A percentile compares a stretch with the other conserved stretches of the same genome.
phyloP scores from a whole-genome alignment of 108 stramenopile genomes.

The Craspedostauros australis region DNA sequence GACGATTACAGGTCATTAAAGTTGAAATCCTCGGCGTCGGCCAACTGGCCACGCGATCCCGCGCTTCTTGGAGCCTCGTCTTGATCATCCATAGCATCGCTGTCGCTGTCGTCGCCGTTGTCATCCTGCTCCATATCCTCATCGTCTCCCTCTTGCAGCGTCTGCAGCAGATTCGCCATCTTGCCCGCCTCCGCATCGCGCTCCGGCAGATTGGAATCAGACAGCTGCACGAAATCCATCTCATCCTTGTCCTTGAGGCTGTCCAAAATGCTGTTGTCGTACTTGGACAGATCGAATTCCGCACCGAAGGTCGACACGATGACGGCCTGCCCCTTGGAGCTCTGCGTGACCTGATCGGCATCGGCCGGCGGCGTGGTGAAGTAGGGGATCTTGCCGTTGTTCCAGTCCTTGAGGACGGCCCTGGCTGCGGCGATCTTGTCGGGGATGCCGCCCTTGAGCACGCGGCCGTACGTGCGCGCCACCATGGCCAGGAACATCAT shows the following conservation, averaged over 20 bases:
- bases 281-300: conserved; percentile 70
- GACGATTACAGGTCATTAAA: conserved; percentile 42
- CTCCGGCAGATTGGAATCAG: too few relatives aligned
- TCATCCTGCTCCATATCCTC: conserved; percentile 31
- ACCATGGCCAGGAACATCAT: conserved; percentile 93
- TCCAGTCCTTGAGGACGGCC: conserved; percentile 95
- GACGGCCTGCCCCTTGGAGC: conserved; percentile 35
- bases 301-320: conserved; percentile 65
- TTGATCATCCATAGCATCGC: conserved; percentile 43
- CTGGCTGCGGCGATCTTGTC: conserved; percentile 90
- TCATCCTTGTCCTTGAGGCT: conserved; percentile 77
- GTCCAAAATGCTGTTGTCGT: conserved; percentile 64
- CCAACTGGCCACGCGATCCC: conserved; percentile 35
- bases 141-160: conserved; percentile 16
- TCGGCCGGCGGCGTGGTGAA: conserved; percentile 78
- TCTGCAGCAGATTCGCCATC: too few relatives aligned
- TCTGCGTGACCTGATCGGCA: conserved; percentile 14
- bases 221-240: conserved; percentile 85
- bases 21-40: conserved; percentile 66
- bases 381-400: conserved; percentile 91
- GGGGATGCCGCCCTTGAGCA: conserved; percentile 94
- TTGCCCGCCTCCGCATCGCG: too few relatives aligned
- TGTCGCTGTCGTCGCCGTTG: conserved; percentile 34
- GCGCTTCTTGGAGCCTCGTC: too few relatives aligned
- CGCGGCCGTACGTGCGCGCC: conserved; percentile 85